Evolutionary conservation across 1,284 basidiomycete genomes (phyloP).

Genomic region (Mixia osmundae): DNA sequence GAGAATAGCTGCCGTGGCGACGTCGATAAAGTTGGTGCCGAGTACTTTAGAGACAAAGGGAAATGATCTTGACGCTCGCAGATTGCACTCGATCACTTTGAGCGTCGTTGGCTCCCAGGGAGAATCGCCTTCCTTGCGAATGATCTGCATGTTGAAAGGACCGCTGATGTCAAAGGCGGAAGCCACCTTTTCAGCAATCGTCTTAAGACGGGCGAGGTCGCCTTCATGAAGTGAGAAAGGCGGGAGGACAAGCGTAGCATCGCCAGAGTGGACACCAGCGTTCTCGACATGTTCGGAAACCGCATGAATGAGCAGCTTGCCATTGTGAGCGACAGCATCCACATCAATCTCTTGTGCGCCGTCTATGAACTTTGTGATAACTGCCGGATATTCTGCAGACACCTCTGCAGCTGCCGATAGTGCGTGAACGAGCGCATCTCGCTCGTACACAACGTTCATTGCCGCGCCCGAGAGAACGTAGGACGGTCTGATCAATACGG

Average conservation of each 20-base stretch:
- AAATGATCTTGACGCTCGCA: conserved; percentile 92
- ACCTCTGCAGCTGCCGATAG: conserved; percentile 84
- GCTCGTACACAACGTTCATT: conserved; percentile 97
- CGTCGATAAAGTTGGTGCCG: conserved; percentile 89
- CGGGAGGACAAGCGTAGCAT: conserved; percentile 93
- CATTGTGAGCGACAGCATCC: conserved; percentile 87
- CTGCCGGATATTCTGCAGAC: conserved; percentile 89
- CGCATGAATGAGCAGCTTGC: conserved; percentile 82
- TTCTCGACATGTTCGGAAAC: conserved; percentile 98
- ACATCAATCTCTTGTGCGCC: conserved; percentile 94
- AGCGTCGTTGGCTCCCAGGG: conserved; percentile 45
- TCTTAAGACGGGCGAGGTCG: conserved; percentile 72
- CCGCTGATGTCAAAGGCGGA: conserved; percentile 87
- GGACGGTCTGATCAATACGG: conserved; percentile 83
- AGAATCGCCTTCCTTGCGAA: conserved; percentile 45
- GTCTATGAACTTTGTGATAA: conserved; percentile 96
- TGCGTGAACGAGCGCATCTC: conserved; percentile 67
- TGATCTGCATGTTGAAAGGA: conserved; percentile 99
- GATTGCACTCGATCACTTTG: conserved; percentile 97
- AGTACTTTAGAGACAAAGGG: conserved; percentile 98
- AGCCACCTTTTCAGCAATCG: conserved; percentile 85
- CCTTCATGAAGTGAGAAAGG: conserved; percentile 54
- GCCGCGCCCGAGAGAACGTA: conserved; percentile 97
- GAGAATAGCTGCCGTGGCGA: conserved; percentile 77
- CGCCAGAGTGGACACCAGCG: conserved; percentile 95